A percentile compares a stretch with the other conserved stretches of the same genome.
Conservation (phyloP, 1,139 yeast species). For the Petasospora rhodanensis region DNA sequence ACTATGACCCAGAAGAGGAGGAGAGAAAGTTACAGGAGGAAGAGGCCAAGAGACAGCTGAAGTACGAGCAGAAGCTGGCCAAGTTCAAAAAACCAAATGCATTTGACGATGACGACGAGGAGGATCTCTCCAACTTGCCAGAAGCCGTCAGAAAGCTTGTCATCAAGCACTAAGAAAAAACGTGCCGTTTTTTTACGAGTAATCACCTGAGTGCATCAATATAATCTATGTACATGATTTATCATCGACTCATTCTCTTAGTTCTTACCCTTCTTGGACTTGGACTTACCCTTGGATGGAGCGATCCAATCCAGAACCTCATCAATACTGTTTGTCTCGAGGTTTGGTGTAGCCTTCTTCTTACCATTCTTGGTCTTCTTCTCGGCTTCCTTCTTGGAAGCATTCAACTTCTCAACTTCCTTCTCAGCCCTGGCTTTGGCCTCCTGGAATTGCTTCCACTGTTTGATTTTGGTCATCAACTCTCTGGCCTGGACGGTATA, state of each 20-base stretch:
- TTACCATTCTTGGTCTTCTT: constrained; percentile 14
- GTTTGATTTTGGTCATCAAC: constrained; percentile 14
- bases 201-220: too few relatives aligned
- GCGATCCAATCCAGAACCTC: too few relatives aligned
- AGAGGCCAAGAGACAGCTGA: constrained; percentile 24
- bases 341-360: constrained; percentile 7
- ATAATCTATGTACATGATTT: too few relatives aligned
- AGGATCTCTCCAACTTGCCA: constrained; percentile 26
- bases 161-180: constrained; percentile 12
- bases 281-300: too few relatives aligned
- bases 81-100: constrained; percentile 21
- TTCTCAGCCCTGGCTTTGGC: constrained; percentile 15
- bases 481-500: constrained; percentile 21
- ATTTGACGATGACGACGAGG: constrained; percentile 26
- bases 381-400: constrained; percentile 13
- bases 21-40: constrained; percentile 29
- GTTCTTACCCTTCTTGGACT: too few relatives aligned
- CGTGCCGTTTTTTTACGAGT: too few relatives aligned
- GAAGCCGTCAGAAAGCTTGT: constrained; percentile 27
- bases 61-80: constrained; percentile 22
- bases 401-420: constrained; percentile 12
- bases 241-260: too few relatives aligned
- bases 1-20: constrained; percentile 43
- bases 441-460: constrained; percentile 15
- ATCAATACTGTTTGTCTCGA: constrained; percentile 42